Conservation (phyloP, 345 rosid species). For the Sonneratia alba region DNA sequence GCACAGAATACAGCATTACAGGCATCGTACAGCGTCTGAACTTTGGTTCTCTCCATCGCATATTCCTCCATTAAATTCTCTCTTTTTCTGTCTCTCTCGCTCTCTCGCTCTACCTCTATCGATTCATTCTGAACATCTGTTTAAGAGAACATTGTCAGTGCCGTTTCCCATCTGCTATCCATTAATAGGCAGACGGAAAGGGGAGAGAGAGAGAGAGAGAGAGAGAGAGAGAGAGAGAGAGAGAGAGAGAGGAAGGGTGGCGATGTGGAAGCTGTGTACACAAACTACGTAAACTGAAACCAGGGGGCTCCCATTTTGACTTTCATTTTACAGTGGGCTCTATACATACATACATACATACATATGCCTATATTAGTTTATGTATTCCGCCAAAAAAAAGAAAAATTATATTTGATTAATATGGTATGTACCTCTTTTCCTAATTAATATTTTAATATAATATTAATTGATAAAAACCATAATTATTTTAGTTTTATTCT, state of each 20-base stretch:
- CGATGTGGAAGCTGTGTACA: neutral
- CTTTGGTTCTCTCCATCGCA: constrained; percentile 18
- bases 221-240: too few species aligned
- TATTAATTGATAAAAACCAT: too few species aligned
- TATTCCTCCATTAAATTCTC: neutral
- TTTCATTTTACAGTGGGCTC: neutral
- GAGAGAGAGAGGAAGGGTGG: neutral
- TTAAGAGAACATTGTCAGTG: neutral
- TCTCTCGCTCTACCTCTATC: neutral
- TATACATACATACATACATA: neutral
- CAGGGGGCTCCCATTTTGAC: neutral
- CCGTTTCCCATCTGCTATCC: neutral
- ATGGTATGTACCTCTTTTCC: too few species aligned
- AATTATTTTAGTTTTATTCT: too few species aligned
- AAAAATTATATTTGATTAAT: too few species aligned
- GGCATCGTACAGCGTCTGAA: constrained; percentile 29
- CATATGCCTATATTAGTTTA: neutral
- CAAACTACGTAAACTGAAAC: neutral
- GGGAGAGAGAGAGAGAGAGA: neutral
- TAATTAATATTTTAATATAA: too few species aligned
- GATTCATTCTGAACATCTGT: neutral
- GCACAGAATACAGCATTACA: constrained; percentile 17
- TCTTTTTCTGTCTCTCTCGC: neutral
- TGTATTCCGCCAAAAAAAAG: neutral
- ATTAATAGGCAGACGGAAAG: neutral